Percentiles rank a stretch among this genome's conserved stretches.
Evolutionary conservation across 1,139 yeast species (phyloP).

Genomic region (Candida mesenterica): DNA sequence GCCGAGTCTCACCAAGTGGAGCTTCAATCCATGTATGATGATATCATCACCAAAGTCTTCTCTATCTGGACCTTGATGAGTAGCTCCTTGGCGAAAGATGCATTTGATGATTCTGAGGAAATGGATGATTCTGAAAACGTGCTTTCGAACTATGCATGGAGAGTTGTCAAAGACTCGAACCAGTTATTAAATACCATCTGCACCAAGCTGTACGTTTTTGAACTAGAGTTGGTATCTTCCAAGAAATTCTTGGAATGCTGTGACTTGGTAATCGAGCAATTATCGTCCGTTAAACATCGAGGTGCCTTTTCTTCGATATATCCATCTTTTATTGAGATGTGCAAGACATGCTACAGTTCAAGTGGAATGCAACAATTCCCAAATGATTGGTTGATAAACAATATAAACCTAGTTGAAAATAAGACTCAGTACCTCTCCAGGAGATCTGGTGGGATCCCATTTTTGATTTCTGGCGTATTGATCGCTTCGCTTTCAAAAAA

Average conservation of each 20-base stretch:
- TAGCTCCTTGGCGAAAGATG: slow-evolving; percentile 57
- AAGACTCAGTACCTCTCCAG: slow-evolving; percentile 74
- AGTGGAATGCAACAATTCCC: slow-evolving; percentile 35
- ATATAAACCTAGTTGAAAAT: slow-evolving; percentile 50
- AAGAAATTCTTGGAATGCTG: slow-evolving; percentile 19
- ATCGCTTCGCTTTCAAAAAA: slow-evolving; percentile 39
- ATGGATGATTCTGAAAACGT: slow-evolving; percentile 38
- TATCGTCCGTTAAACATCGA: slow-evolving; percentile 75
- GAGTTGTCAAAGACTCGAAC: slow-evolving; percentile 78
- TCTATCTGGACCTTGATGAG: slow-evolving; percentile 55
- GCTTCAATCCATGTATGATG: slow-evolving; percentile 4
- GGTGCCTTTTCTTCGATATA: slow-evolving; percentile 90
- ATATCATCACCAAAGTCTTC: slow-evolving; percentile 17
- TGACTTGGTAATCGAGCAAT: slow-evolving; percentile 58
- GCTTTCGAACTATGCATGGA: slow-evolving; percentile 77
- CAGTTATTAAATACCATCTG: slow-evolving; percentile 48
- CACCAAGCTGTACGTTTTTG: slow-evolving; percentile 2
- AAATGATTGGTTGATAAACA: slow-evolving; percentile 53
- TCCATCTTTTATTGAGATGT: slow-evolving; percentile 70
- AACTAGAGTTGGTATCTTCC: slow-evolving; percentile 1
- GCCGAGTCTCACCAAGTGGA: background rate
- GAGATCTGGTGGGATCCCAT: slow-evolving; percentile 91
- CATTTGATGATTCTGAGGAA: slow-evolving; percentile 31
- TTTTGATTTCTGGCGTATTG: slow-evolving; percentile 67
- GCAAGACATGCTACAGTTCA: slow-evolving; percentile 45